These are phyloP conservation scores for Rhodotorula taiwanensis DNA, from an alignment of 768 basidiomycete species.

Conservation along the genomic window DNA sequence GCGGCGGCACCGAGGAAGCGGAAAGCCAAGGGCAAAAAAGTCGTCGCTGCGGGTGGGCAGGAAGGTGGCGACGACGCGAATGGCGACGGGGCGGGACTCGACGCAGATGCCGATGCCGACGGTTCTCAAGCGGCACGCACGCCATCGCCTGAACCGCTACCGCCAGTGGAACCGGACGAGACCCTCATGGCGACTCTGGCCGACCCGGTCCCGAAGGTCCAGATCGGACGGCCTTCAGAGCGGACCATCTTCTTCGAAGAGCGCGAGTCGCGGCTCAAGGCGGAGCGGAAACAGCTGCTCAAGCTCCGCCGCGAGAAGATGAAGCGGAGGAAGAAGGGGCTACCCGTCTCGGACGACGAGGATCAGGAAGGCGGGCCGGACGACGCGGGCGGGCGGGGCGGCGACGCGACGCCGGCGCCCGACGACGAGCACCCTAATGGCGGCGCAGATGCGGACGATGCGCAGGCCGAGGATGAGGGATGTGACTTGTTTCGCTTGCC, in stretches of 20 bases:
- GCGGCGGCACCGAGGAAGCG: background rate
- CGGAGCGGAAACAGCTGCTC: slow-evolving; percentile 1
- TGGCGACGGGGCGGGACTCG: background rate
- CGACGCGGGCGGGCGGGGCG: background rate
- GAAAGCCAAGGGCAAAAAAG: no score
- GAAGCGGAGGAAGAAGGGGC: slow-evolving; percentile 15
- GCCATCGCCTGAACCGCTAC: background rate
- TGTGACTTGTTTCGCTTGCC: background rate
- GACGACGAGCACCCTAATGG: background rate
- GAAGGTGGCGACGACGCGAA: background rate
- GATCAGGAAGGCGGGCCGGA: background rate
- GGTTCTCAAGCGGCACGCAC: no score
- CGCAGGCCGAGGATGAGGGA: slow-evolving; percentile 8
- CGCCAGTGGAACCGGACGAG: slow-evolving; percentile 13
- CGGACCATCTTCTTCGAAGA: slow-evolving; percentile 24
- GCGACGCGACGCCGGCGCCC: background rate
- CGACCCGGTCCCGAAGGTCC: background rate
- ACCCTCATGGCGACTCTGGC: slow-evolving; percentile 33
- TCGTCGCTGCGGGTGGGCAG: background rate
- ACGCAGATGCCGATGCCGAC: no score
- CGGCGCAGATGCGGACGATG: background rate
- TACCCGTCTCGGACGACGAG: background rate
- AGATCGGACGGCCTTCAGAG: slow-evolving; percentile 15
- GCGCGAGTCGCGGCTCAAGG: background rate
- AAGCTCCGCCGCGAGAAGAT: slow-evolving; percentile 11